phyloP scores from a whole-genome alignment of 441 rosid genomes.

The Brassica hybrid region DNA sequence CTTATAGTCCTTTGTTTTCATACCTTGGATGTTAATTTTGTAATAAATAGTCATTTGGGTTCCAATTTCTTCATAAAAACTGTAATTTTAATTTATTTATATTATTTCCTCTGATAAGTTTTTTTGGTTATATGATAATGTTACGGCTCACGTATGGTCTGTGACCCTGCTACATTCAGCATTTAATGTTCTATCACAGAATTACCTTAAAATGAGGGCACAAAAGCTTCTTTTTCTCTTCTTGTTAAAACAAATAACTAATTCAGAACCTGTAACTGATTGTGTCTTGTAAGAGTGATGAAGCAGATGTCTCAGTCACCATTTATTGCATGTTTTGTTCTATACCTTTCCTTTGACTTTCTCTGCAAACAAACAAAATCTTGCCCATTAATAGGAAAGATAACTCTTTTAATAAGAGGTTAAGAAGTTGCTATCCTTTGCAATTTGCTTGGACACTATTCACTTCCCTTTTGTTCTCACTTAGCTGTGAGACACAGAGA shows the following conservation, averaged over 20 bases:
- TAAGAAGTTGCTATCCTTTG: slow-evolving; percentile 42
- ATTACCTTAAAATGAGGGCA: slow-evolving; percentile 41
- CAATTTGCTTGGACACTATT: slow-evolving; percentile 31
- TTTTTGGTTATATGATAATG: slow-evolving; percentile 17
- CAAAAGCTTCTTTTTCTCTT: background rate
- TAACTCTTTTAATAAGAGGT: slow-evolving; percentile 6
- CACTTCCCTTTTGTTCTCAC: slow-evolving; percentile 35
- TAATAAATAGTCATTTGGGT: slow-evolving; percentile 9
- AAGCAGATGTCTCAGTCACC: slow-evolving; percentile 29
- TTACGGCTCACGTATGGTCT: slow-evolving; percentile 38
- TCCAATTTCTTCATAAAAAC: slow-evolving; percentile 7
- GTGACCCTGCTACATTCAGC: slow-evolving; percentile 38
- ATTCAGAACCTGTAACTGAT: slow-evolving; percentile 22
- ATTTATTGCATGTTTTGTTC: slow-evolving; percentile 39
- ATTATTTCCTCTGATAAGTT: background rate
- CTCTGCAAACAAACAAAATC: slow-evolving; percentile 44
- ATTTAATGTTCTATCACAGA: slow-evolving; percentile 34
- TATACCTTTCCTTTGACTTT: slow-evolving; percentile 44
- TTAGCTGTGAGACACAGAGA: slow-evolving; percentile 26
- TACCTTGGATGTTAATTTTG: background rate
- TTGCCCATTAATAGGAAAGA: slow-evolving; percentile 42
- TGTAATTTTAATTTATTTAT: background rate
- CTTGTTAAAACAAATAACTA: slow-evolving; percentile 4
- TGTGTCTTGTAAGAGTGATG: slow-evolving; percentile 14
- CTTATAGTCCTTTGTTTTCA: background rate